These are phyloP conservation scores for Thalassiosira pacifica DNA, from an alignment of 352 stramenopile species.

Conservation along the genomic window DNA sequence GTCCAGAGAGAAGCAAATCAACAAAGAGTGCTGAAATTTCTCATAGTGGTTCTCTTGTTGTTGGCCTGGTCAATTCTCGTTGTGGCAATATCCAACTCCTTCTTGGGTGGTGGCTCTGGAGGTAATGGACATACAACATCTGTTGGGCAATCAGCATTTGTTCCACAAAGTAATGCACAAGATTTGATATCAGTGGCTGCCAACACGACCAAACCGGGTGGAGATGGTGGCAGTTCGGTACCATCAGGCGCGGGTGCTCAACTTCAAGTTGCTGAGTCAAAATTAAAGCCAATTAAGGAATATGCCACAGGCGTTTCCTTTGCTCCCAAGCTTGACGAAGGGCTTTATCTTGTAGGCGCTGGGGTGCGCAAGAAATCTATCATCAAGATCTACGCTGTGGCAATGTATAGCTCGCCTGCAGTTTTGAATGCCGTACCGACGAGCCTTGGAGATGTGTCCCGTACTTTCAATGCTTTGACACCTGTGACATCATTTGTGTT, in stretches of 20 bases:
- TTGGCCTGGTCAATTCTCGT: neutral
- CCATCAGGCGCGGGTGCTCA: neutral
- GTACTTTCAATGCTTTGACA: conserved; percentile 17
- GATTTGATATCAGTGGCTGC: neutral
- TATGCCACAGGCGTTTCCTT: conserved; percentile 3
- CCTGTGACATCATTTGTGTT: conserved; percentile 68
- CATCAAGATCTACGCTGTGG: conserved; percentile 9
- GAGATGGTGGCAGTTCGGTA: neutral
- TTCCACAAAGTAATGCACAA: neutral
- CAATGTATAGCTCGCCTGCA: neutral
- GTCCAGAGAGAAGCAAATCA: neutral
- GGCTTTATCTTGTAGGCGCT: conserved; percentile 10
- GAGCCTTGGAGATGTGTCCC: neutral
- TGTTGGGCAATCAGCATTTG: neutral
- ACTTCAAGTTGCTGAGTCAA: neutral
- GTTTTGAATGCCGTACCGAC: neutral
- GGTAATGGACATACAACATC: neutral
- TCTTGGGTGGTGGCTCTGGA: neutral
- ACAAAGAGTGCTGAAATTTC: neutral
- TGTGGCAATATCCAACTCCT: neutral
- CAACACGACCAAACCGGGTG: neutral
- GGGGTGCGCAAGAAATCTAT: conserved; percentile 9
- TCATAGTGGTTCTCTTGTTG: neutral
- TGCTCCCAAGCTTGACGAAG: conserved; percentile 10
- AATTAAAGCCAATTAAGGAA: neutral